Evolutionary conservation across 768 basidiomycete genomes (phyloP).

Genomic region (Tricholoma matsutake): DNA sequence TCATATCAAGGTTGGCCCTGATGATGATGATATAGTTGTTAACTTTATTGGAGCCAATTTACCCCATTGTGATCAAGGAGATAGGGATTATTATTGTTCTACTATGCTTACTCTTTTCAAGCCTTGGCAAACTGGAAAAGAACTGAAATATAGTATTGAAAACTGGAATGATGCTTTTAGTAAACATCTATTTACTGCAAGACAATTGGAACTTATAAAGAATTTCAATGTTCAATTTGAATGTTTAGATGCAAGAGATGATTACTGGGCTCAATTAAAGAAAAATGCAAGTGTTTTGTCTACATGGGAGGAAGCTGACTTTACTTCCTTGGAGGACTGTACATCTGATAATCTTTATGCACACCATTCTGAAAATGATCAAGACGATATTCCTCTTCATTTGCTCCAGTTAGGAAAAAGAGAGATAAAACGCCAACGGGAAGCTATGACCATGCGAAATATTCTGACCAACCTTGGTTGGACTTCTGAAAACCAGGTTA

Average conservation of each 20-base stretch:
- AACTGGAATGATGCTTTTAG: constrained; percentile 23
- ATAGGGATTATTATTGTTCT: constrained; percentile 27
- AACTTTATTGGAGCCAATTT: constrained; percentile 28
- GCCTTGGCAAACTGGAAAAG: constrained; percentile 20
- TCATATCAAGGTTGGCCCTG: not conserved
- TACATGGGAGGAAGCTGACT: constrained; percentile 1
- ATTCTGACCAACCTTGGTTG: not conserved
- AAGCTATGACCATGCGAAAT: not conserved
- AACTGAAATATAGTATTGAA: constrained; percentile 15
- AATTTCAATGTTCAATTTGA: constrained; percentile 28
- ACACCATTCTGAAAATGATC: not conserved
- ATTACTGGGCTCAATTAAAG: constrained; percentile 15
- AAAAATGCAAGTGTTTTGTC: not conserved
- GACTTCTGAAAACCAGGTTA: not conserved
- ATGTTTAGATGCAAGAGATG: constrained; percentile 27
- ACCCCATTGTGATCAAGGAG: constrained; percentile 24
- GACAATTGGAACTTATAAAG: constrained; percentile 17
- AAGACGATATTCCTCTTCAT: not conserved
- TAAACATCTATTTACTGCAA: constrained; percentile 11
- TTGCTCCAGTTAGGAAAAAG: not conserved
- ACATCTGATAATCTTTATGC: not conserved
- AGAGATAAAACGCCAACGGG: not conserved
- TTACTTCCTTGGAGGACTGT: not conserved
- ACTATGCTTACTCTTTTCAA: constrained; percentile 15
- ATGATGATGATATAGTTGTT: constrained; percentile 14